A percentile compares a stretch with the other conserved stretches of the same genome.
These are phyloP conservation scores for Mortierella sp. DNA, from an alignment of 371 early-diverging fungal genomes.

Conservation along the genomic window DNA sequence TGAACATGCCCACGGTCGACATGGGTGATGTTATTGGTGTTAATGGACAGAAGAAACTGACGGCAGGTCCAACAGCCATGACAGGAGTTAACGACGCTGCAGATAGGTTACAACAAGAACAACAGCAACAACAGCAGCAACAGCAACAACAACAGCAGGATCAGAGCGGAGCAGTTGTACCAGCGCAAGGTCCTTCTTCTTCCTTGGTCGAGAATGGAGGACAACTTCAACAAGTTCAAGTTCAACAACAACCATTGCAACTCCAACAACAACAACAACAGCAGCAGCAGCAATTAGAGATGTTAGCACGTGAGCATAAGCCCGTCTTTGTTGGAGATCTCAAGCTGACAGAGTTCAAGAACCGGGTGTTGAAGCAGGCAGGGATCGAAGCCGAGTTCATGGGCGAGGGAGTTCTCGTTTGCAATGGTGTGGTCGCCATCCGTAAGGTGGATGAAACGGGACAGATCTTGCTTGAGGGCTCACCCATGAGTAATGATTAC, in stretches of 20 bases:
- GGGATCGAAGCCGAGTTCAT: slow-evolving; percentile 88
- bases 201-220: neutral
- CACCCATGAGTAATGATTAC: slow-evolving; percentile 52
- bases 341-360: slow-evolving; percentile 83
- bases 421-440: slow-evolving; percentile 82
- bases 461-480: slow-evolving; percentile 46
- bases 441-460: slow-evolving; percentile 65
- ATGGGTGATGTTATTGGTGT: neutral
- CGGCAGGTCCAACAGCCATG: slow-evolving; percentile 5
- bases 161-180: slow-evolving; percentile 2
- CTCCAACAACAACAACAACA: slow-evolving; percentile 26
- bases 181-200: neutral
- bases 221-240: neutral
- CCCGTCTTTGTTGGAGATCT: slow-evolving; percentile 90
- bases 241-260: slow-evolving; percentile 19
- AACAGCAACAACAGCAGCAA: slow-evolving; percentile 9
- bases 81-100: neutral
- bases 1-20: slow-evolving; percentile 76
- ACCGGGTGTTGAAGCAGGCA: slow-evolving; percentile 68
- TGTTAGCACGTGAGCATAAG: slow-evolving; percentile 60
- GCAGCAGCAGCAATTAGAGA: slow-evolving; percentile 41
- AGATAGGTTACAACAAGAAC: neutral
- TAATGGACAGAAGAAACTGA: slow-evolving; percentile 8
- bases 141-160: neutral
- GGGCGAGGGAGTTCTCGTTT: slow-evolving; percentile 86